These are phyloP conservation scores for Brassica carinata DNA, from an alignment of 345 rosid species.

Conservation along the genomic window DNA sequence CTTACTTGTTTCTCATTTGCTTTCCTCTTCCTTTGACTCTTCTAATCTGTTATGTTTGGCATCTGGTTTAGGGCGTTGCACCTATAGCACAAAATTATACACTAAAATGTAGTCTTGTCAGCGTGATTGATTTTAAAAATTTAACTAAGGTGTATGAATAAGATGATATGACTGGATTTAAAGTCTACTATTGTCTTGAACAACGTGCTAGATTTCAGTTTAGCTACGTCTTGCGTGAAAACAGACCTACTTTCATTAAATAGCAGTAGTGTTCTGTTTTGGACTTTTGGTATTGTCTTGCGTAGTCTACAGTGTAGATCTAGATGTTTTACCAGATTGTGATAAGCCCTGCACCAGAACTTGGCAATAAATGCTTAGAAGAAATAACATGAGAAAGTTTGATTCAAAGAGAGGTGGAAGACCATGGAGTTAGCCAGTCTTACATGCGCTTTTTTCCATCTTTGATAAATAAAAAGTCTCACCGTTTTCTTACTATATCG, in stretches of 20 bases:
- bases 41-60: constrained; percentile 23
- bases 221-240: constrained; percentile 1
- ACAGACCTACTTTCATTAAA: not conserved
- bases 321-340: constrained; percentile 22
- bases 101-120: constrained; percentile 2
- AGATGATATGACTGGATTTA: constrained; percentile 23
- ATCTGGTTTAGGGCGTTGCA: constrained; percentile 27
- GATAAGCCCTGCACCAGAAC: constrained; percentile 18
- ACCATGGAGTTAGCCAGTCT: constrained; percentile 14
- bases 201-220: constrained; percentile 14
- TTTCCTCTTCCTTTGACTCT: constrained; percentile 22
- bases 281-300: constrained; percentile 11
- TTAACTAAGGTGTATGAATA: not conserved
- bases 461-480: not conserved
- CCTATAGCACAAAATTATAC: constrained; percentile 18
- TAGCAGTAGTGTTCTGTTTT: constrained; percentile 9
- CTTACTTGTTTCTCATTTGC: constrained; percentile 27
- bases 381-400: constrained; percentile 16
- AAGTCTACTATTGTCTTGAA: not conserved
- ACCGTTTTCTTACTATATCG: not conserved
- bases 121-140: not conserved
- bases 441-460: not conserved
- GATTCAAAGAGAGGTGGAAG: constrained; percentile 1
- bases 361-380: constrained; percentile 28
- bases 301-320: constrained; percentile 10